Evolutionary conservation across 805 yeast species (phyloP).

Genomic region (Torulaspora gathmanii): DNA sequence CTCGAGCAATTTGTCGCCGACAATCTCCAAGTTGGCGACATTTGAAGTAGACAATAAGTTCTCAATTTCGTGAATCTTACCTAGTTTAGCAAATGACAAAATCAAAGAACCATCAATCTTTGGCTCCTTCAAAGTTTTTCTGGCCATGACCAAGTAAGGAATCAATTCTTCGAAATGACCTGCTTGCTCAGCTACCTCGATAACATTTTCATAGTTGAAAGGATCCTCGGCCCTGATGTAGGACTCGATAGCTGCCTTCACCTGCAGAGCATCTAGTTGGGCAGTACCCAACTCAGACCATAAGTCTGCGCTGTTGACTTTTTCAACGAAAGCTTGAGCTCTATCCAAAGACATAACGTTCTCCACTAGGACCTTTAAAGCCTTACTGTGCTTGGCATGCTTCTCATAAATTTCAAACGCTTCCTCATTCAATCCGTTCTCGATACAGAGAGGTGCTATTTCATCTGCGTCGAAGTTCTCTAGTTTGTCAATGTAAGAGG

Average conservation of each 20-base stretch:
- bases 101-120: conserved; percentile 88
- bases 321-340: conserved; percentile 89
- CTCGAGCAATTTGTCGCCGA: conserved; percentile 87
- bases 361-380: conserved; percentile 86
- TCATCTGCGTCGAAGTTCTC: conserved; percentile 90
- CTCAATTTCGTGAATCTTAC: conserved; percentile 73
- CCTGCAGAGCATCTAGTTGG: conserved; percentile 87
- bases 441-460: conserved; percentile 88
- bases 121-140: conserved; percentile 86
- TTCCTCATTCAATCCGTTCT: conserved; percentile 84
- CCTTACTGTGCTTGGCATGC: conserved; percentile 69
- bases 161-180: conserved; percentile 93
- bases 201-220: conserved; percentile 81
- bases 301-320: conserved; percentile 74
- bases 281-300: conserved; percentile 97
- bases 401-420: conserved; percentile 90
- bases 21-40: conserved; percentile 85
- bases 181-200: conserved; percentile 91
- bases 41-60: conserved; percentile 78
- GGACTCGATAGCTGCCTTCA: conserved; percentile 86
- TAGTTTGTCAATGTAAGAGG: conserved; percentile 77
- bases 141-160: conserved; percentile 83
- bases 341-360: conserved; percentile 92
- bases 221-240: conserved; percentile 92
- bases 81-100: conserved; percentile 77